A percentile compares a stretch with the other conserved stretches of the same genome.
These are phyloP conservation scores for Macadamia tetraphylla DNA, from an alignment of 164 flowering plant genomes.

Conservation along the genomic window DNA sequence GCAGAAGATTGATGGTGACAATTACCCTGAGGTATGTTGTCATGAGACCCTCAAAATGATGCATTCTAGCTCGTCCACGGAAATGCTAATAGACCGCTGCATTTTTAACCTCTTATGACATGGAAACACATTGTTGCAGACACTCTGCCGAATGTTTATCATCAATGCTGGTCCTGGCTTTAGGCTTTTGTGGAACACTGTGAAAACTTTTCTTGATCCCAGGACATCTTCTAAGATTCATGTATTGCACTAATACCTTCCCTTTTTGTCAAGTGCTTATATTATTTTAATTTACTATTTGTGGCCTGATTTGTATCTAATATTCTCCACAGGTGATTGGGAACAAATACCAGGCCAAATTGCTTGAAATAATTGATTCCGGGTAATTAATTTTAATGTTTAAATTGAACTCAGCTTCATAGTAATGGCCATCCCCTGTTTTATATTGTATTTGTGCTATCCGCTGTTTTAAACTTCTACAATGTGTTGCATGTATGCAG, in stretches of 20 bases:
- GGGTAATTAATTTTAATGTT: constrained; percentile 37
- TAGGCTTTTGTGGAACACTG: constrained; percentile 81
- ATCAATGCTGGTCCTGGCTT: constrained; percentile 98
- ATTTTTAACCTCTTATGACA: not conserved
- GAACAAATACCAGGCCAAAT: constrained; percentile 74
- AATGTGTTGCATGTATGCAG: constrained; percentile 24
- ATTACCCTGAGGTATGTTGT: constrained; percentile 74
- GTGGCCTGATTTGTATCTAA: constrained; percentile 3
- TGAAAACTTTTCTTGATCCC: constrained; percentile 79
- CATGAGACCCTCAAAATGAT: not conserved
- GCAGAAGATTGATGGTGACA: constrained; percentile 87
- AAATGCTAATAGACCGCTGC: not conserved
- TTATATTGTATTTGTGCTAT: too few species aligned
- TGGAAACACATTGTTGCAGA: constrained; percentile 36
- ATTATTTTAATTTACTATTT: not conserved
- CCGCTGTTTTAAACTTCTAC: not conserved
- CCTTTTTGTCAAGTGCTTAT: not conserved
- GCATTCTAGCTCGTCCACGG: not conserved
- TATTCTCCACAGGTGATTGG: constrained; percentile 64
- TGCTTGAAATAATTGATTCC: constrained; percentile 88
- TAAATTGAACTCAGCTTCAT: not conserved
- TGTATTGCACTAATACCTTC: constrained; percentile 33
- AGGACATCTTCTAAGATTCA: constrained; percentile 87
- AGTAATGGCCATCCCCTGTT: too few species aligned
- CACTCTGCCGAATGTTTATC: constrained; percentile 81